A percentile compares a stretch with the other conserved stretches of the same genome.
Evolutionary conservation across 768 basidiomycete genomes (phyloP).

Genomic region (Suillus plorans): DNA sequence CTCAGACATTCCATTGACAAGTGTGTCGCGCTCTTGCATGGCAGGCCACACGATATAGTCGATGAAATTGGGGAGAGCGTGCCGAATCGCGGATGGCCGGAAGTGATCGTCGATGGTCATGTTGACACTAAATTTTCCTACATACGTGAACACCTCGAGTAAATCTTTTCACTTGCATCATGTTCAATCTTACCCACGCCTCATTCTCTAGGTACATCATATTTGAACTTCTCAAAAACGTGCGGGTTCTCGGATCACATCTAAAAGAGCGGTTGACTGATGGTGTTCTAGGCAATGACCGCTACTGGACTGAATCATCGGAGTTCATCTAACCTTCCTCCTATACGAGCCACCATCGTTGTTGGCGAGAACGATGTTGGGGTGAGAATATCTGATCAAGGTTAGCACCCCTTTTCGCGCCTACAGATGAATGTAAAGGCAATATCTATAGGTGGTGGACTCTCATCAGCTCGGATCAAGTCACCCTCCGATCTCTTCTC

Average conservation of each 20-base stretch:
- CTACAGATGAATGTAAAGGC: conserved; percentile 12
- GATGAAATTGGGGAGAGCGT: conserved; percentile 32
- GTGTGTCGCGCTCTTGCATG: conserved; percentile 58
- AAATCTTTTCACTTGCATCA: conserved; percentile 22
- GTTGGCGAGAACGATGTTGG: conserved; percentile 71
- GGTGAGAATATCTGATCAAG: conserved; percentile 90
- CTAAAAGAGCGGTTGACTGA: conserved; percentile 3
- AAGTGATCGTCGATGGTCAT: conserved; percentile 74
- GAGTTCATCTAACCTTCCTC: conserved; percentile 45
- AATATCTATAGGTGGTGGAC: conserved; percentile 62
- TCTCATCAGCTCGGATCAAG: conserved; percentile 52
- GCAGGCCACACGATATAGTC: conserved; percentile 45
- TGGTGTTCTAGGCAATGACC: conserved; percentile 59
- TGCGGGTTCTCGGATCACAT: conserved; percentile 34
- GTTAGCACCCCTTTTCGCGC: conserved; percentile 34
- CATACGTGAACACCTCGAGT: conserved; percentile 87
- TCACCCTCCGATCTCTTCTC: conserved; percentile 81
- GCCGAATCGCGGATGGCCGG: conserved; percentile 47
- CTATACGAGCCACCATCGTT: conserved; percentile 73
- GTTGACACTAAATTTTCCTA: conserved; percentile 72
- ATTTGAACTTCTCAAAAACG: conserved; percentile 90
- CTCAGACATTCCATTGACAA: conserved; percentile 69
- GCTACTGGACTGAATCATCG: conserved; percentile 59
- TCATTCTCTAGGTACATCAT: conserved; percentile 64
- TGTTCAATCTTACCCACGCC: conserved; percentile 2